Conservation (phyloP, 192 early-diverging fungal genomes). For the Podochytrium sp. region DNA sequence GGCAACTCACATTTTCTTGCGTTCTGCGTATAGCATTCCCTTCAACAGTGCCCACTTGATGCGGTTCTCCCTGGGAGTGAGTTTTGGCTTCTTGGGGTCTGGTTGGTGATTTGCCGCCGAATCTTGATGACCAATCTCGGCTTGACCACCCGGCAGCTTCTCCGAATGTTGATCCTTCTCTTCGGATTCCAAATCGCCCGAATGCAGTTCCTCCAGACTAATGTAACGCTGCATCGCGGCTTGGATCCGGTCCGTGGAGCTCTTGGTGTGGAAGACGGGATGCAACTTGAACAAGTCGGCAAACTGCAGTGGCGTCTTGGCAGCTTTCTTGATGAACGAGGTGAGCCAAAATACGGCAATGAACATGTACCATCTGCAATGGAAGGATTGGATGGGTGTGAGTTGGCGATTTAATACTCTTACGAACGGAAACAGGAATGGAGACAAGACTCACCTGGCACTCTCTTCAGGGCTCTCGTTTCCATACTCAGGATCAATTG, state of each 20-base stretch:
- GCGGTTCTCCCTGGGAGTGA: not conserved
- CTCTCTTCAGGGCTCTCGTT: constrained; percentile 19
- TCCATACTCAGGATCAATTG: not conserved
- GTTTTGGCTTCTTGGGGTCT: not conserved
- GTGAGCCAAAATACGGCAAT: constrained; percentile 2
- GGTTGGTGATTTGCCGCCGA: not conserved
- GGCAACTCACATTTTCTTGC: not conserved
- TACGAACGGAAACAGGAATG: not conserved
- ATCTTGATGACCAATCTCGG: not conserved
- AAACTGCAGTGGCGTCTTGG: not conserved
- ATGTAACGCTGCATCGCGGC: not conserved
- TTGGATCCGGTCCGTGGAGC: not conserved
- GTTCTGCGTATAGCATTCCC: not conserved
- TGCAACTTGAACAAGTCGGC: constrained; percentile 10
- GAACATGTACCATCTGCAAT: constrained; percentile 20
- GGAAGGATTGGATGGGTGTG: not conserved
- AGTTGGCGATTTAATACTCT: not conserved
- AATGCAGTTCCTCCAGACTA: not conserved
- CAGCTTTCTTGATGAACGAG: constrained; percentile 3
- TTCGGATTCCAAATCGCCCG: not conserved
- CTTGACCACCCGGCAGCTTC: not conserved
- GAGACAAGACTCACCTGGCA: not conserved
- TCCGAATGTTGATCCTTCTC: not conserved
- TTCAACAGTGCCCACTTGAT: constrained; percentile 15
- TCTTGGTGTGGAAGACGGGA: not conserved